Conservation (phyloP, 371 early-diverging fungal species). For the Gilbertella persicaria region DNA sequence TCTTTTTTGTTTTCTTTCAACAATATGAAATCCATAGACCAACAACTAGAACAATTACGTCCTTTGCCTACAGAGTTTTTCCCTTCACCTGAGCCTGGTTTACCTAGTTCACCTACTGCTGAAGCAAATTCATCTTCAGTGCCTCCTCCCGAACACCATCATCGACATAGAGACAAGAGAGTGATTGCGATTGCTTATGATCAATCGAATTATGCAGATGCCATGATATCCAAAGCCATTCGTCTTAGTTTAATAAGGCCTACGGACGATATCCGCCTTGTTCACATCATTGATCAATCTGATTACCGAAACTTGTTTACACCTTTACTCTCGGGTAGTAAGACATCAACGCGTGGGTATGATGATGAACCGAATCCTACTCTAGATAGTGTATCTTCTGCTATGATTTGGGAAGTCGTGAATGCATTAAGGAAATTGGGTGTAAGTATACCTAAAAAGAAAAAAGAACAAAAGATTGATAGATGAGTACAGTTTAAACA, state of each 20-base stretch:
- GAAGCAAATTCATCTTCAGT: neutral
- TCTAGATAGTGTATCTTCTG: slow-evolving; percentile 12
- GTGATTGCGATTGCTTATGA: slow-evolving; percentile 34
- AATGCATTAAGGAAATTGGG: slow-evolving; percentile 20
- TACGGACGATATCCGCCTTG: slow-evolving; percentile 27
- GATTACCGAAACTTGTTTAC: slow-evolving; percentile 20
- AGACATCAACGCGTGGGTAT: neutral
- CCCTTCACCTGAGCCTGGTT: slow-evolving; percentile 15
- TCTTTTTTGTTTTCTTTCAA: too few species aligned
- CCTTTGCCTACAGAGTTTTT: slow-evolving; percentile 15
- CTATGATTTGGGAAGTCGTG: slow-evolving; percentile 23
- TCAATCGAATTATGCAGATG: slow-evolving; percentile 35
- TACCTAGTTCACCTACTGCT: neutral
- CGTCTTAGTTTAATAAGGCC: slow-evolving; percentile 19
- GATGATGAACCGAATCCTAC: neutral
- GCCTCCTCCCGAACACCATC: neutral
- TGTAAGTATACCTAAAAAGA: too few species aligned
- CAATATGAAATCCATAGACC: too few species aligned
- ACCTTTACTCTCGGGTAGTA: slow-evolving; percentile 8
- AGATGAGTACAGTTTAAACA: slow-evolving; percentile 28
- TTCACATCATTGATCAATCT: slow-evolving; percentile 27
- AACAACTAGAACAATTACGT: neutral
- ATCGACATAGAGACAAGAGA: slow-evolving; percentile 4
- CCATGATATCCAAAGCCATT: slow-evolving; percentile 34
- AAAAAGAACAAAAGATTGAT: neutral